Base-by-base conservation (phyloP, 2,329 filamentous ascomycete species). In the Fusarium nygamai region DNA sequence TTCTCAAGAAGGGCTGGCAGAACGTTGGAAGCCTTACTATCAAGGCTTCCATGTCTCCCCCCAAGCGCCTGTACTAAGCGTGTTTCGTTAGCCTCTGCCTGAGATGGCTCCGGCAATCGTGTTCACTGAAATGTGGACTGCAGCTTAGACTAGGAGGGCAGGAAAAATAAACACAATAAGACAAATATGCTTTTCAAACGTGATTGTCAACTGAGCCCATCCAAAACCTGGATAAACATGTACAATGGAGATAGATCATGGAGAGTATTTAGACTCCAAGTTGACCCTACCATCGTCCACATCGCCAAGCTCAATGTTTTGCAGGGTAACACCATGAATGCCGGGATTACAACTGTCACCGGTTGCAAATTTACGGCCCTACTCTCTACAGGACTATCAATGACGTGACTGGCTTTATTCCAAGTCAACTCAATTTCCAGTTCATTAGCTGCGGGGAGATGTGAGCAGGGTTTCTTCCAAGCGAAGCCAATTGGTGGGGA, bases 1-100 rank as follows among this genome's bases (percentile, higher is more conserved):
- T 99, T 81, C 90, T 99, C 86, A 99, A 99, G 95, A 99, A 99
- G 94, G 96, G 96, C 86, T 99, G 96, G 96, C 96, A 99, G 92
- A 99, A 99, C 92, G 96, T 99, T 83, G 96, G 96, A 86, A 96
- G 93, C 91, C 92, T 99, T 89, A 98, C 95, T 86, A 96, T 99
- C 92, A 99, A 99, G 94, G 96, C 96, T 88, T 94, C 94, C 90
- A 99, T 99, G 96, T 98, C 94, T 87, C 96, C 96, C 80, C 96
- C 96, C 81, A 96, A 95, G 91, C 95, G 96, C 85, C 88, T 99
- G 81, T 99, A 98, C 92, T 99, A 98, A 86, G 82, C 74, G 78
- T 68, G 59, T 64, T 76, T 73, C 62, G 70, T 74, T 72, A 50
- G 63, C 77, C 60, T 67, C 59, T 59, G 69, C 68, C 76, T 79